Conservation (phyloP, 2,329 filamentous ascomycete genomes). For the Sclerotinia spermophila region DNA sequence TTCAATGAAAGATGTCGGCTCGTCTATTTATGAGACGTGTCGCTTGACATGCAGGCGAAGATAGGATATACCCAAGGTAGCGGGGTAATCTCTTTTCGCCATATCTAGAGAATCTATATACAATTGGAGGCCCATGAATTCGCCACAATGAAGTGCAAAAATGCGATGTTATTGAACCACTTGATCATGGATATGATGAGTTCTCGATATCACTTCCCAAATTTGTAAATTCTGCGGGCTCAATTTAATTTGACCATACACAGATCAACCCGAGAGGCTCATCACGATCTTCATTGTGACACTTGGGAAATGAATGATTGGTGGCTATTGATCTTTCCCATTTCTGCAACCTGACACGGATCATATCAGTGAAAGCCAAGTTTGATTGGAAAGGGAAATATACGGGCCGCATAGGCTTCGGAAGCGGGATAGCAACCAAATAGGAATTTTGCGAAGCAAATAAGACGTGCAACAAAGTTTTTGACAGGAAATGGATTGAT, state of each 20-base stretch:
- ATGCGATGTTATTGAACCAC: neutral
- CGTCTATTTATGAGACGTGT: neutral
- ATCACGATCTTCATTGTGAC: neutral
- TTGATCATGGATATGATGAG: neutral
- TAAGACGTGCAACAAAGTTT: constrained; percentile 13
- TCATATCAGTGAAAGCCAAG: neutral
- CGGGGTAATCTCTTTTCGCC: neutral
- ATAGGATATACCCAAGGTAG: neutral
- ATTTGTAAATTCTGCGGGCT: neutral
- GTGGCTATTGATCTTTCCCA: neutral
- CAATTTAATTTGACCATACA: neutral
- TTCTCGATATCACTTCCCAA: neutral
- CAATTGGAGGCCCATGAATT: neutral
- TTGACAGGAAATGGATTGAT: neutral
- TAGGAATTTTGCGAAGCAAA: constrained; percentile 12
- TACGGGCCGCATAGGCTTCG: neutral
- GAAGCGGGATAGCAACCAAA: neutral
- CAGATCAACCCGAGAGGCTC: neutral
- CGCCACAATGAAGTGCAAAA: neutral
- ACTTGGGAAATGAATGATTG: neutral
- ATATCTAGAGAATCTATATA: neutral
- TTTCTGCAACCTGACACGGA: neutral
- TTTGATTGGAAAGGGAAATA: neutral
- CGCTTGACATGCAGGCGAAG: neutral
- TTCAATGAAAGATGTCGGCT: neutral